Conservation (phyloP, 2,329 filamentous ascomycete species). For the Monosporascus ibericus region DNA sequence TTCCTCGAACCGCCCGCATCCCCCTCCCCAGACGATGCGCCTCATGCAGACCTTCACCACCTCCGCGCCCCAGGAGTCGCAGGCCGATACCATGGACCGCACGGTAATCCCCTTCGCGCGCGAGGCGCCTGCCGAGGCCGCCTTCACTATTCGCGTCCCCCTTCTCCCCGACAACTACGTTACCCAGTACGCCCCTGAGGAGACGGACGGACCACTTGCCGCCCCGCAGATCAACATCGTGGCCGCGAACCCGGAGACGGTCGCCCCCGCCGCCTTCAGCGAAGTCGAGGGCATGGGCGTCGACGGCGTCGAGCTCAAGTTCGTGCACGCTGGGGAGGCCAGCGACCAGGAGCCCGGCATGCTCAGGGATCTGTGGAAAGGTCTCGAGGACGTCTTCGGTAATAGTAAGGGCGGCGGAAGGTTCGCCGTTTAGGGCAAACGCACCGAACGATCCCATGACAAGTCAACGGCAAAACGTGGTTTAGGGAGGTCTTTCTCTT, state of each 20-base stretch:
- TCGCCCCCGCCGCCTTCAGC: conserved; percentile 45
- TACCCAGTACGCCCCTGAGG: conserved; percentile 37
- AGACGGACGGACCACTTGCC: conserved; percentile 33
- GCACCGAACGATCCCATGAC: background rate
- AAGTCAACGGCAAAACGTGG: no score
- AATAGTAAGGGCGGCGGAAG: conserved; percentile 8
- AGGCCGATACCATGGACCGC: conserved; percentile 41
- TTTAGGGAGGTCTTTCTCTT: no score
- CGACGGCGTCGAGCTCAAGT: conserved; percentile 51
- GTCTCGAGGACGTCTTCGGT: conserved; percentile 45
- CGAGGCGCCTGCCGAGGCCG: conserved; percentile 19
- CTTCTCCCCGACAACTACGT: conserved; percentile 54
- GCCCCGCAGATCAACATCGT: conserved; percentile 47
- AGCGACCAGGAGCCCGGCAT: conserved; percentile 35
- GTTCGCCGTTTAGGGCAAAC: background rate
- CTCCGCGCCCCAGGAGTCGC: conserved; percentile 33
- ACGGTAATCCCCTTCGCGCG: conserved; percentile 44
- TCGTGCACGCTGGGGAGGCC: conserved; percentile 34
- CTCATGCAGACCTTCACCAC: conserved; percentile 60
- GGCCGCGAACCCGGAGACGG: conserved; percentile 49
- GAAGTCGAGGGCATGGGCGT: conserved; percentile 54
- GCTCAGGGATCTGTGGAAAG: conserved; percentile 50
- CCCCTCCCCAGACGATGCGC: conserved; percentile 40
- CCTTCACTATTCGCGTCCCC: conserved; percentile 46
- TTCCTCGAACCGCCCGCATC: conserved; percentile 28